Evolutionary conservation across 2,329 filamentous ascomycete species (phyloP), one percentile per base, ranked within the genome.

Genomic region (Chrysoporthe cubensis): DNA sequence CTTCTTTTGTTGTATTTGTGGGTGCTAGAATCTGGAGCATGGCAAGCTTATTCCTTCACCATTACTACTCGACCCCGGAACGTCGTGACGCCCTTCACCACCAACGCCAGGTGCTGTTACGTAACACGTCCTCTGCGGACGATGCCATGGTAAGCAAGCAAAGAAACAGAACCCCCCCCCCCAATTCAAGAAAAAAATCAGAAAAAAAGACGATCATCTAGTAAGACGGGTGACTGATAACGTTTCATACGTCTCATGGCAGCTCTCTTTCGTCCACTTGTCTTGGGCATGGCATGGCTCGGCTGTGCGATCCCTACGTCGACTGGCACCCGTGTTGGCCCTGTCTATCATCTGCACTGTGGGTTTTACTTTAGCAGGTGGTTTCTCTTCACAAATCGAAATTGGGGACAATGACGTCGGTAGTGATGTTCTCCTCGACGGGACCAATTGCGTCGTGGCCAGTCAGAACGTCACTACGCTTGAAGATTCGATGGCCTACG

Each of bases 1-100:
- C 78, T 14, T 72, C 77, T 16, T 79, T 79, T 64, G 70, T 77
- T 16, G 71, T 71, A 1, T 46, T 75, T n/a, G 66, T 73, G 1
- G 74, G 74, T 1, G 67, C 69, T 0, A 62, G 73, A 1, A 46
- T 73, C 26, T 77, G 76, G 74, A 64, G 66, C 1, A 65, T 76
- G 6, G 26, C 67, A 7, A 72, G 70, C 42, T 75, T 75, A 21
- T 21, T 43, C 2, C 48, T 73, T 4, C 73, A 76, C 65, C 62
- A 66, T n/a, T 14, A 26, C 3, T 69, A 72, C 11, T 76, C 72
- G 1, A 64, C 66, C n/a, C 40, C 50, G 4, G 42, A 62, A 1
- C 66, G 71, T 1, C 70, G 71, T 16, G 75, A 76, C 52, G 72
- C 65, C 8, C 26, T 77, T 0, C 69, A 76, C 48, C 75, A 77